phyloP scores from a whole-genome alignment of 2,329 filamentous ascomycete species.

The Verticillium nonalfalfae region DNA sequence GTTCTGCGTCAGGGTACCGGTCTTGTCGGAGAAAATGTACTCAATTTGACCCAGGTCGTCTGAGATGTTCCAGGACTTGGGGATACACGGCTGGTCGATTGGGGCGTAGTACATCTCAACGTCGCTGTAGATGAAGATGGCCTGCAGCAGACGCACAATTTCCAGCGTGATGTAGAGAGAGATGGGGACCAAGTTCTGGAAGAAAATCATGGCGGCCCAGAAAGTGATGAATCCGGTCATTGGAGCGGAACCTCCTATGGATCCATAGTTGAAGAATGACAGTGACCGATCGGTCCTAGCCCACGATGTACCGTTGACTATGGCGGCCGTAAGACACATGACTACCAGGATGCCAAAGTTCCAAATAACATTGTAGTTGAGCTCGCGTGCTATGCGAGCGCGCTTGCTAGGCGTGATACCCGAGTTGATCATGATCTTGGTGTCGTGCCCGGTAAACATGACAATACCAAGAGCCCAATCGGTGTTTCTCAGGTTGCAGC shows the following conservation, averaged over 20 bases:
- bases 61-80: slow-evolving; percentile 98
- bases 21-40: slow-evolving; percentile 98
- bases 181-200: slow-evolving; percentile 98
- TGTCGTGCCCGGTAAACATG: slow-evolving; percentile 90
- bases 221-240: slow-evolving; percentile 94
- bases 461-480: slow-evolving; percentile 94
- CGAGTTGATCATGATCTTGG: slow-evolving; percentile 99
- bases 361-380: slow-evolving; percentile 97
- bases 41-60: slow-evolving; percentile 97
- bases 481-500: slow-evolving; percentile 89
- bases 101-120: slow-evolving; percentile 94
- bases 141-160: slow-evolving; percentile 88
- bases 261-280: slow-evolving; percentile 77
- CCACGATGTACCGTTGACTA: slow-evolving; percentile 84
- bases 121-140: slow-evolving; percentile 96
- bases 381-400: slow-evolving; percentile 80
- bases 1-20: slow-evolving; percentile 83
- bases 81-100: slow-evolving; percentile 90
- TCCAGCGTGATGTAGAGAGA: slow-evolving; percentile 96
- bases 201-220: slow-evolving; percentile 89
- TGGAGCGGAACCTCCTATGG: slow-evolving; percentile 66
- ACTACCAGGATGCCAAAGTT: slow-evolving; percentile 86
- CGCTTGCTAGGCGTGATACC: slow-evolving; percentile 94
- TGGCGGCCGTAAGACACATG: slow-evolving; percentile 82
- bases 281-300: slow-evolving; percentile 66